Base-by-base conservation (phyloP, 1,139 yeast genomes). In the Zygosaccharomyces sapae region DNA sequence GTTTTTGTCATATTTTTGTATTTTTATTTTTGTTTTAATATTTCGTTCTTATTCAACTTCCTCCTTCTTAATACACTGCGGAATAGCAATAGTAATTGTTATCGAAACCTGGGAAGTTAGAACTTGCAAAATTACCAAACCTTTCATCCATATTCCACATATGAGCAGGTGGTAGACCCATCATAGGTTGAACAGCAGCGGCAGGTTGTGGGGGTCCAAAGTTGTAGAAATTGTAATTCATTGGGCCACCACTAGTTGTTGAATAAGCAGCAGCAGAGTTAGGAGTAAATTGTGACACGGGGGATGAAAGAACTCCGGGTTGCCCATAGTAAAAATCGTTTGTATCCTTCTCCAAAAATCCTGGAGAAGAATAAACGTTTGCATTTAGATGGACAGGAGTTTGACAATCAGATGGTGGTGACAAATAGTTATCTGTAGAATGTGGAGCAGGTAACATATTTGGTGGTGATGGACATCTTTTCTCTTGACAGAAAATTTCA, bases 351-450 rank as follows among this genome's bases (percentile, higher is more conserved):
- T 55, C 55, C 34, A 55, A 52, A 41, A 50, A 52, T 10, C 47
- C 46, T 10, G 63, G 63, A 29, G 63, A 59, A 10, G 63, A 57
- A 44, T 55, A 57, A 27, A 54, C 50, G 46, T 48, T 52, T 25
- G 57, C 31, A 9, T 29, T 43, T 27, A 46, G 38, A 25, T 44
- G 49, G 16, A 48, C 44, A 10, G 62, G 62, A 1, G 61, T 57
- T 40, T 56, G 56, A 42, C 52, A 55, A 6, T 55, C 60, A 19
- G 56, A 49, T 10, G 44, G 45, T 8, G 47, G 48, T 3, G 55
- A 46, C 38, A 48, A 27, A 33, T 48, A 44, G 38, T 49, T 46
- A 31, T 53, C 52, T 10, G 51, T 48, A 9, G 49, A 40, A 33
- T 45, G 47, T 3, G 53, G 52, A 7, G 69, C 47, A 10, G 52